Evolutionary conservation across 2,329 filamentous ascomycete species (phyloP).

Genomic region (Alternaria panax): DNA sequence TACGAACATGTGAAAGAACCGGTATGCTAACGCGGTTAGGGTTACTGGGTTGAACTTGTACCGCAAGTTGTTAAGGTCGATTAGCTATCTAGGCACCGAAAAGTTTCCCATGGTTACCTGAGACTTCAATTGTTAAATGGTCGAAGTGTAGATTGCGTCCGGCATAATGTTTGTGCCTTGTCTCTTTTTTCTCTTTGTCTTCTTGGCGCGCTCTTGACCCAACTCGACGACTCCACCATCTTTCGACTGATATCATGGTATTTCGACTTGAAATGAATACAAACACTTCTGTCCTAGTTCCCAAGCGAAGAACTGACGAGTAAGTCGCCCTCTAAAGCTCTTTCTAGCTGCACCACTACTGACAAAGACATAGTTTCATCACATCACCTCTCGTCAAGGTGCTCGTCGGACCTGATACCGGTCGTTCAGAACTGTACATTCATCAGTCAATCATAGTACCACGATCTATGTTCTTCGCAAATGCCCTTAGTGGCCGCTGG

Average conservation of each 20-base stretch:
- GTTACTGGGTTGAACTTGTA: slow-evolving; percentile 43
- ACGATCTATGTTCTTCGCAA: slow-evolving; percentile 16
- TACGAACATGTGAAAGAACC: background rate
- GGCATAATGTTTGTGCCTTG: background rate
- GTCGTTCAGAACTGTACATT: slow-evolving; percentile 3
- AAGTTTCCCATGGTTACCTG: background rate
- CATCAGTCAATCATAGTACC: background rate
- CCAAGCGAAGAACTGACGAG: background rate
- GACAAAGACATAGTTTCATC: background rate
- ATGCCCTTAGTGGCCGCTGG: slow-evolving; percentile 1
- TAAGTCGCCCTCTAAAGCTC: background rate
- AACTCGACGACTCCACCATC: background rate
- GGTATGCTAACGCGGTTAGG: slow-evolving; percentile 25
- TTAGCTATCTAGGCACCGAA: background rate
- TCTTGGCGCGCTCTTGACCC: background rate
- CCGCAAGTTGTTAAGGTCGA: slow-evolving; percentile 28
- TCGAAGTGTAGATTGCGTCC: background rate
- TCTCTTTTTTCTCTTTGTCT: background rate
- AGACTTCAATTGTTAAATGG: background rate
- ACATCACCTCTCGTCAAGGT: slow-evolving; percentile 7
- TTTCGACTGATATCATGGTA: background rate
- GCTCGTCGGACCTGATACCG: background rate
- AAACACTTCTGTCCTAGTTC: background rate
- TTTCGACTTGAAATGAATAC: background rate
- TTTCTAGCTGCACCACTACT: background rate